phyloP scores from a whole-genome alignment of 1,284 basidiomycete genomes.

The Trichosporon coremiiforme region DNA sequence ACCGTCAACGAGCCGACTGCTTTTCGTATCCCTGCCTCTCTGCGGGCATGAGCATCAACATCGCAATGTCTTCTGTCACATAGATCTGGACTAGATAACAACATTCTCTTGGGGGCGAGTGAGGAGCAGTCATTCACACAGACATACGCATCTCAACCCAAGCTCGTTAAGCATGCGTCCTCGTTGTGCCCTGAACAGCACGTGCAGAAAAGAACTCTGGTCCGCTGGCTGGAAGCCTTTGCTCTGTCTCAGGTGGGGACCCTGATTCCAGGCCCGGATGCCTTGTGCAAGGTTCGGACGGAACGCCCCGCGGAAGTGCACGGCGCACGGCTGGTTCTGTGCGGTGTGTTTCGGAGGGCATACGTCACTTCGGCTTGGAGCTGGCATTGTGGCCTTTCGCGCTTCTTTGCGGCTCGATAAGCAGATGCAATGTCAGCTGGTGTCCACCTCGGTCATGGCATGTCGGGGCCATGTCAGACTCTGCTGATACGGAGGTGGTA shows the following conservation, averaged over 20 bases:
- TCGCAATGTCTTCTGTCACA: too few species aligned
- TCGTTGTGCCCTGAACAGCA: background rate
- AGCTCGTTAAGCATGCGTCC: slow-evolving; percentile 1
- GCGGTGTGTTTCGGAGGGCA: background rate
- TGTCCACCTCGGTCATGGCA: background rate
- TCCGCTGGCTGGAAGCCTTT: background rate
- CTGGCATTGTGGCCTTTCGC: background rate
- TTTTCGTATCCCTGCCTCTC: too few species aligned
- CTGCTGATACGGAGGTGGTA: background rate
- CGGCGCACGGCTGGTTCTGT: too few species aligned
- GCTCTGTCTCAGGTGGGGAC: too few species aligned
- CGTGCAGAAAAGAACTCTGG: background rate
- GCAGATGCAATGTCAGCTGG: background rate
- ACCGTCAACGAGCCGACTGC: too few species aligned
- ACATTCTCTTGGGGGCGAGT: too few species aligned
- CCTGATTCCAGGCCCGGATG: background rate
- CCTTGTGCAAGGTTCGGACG: too few species aligned
- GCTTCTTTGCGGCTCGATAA: background rate
- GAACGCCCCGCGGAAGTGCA: too few species aligned
- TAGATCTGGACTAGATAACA: too few species aligned
- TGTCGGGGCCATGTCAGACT: background rate
- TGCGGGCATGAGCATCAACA: too few species aligned
- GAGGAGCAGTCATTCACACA: too few species aligned
- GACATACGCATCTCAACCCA: background rate
- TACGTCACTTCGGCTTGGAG: slow-evolving; percentile 5